These are phyloP conservation scores for Royoungia palumana DNA, from an alignment of 768 basidiomycete genomes.

Conservation along the genomic window DNA sequence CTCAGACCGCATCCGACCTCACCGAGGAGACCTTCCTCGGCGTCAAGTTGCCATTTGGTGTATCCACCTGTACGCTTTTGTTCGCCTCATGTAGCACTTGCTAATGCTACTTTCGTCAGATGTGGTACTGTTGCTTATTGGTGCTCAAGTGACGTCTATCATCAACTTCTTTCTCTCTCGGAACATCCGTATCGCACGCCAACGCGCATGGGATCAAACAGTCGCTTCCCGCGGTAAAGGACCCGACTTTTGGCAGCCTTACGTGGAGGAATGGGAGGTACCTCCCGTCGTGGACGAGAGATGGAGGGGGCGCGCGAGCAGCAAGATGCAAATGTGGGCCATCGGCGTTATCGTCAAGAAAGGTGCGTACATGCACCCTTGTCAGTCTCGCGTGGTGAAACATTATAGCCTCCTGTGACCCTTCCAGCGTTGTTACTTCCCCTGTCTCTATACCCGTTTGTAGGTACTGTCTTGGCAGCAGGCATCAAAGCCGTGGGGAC, in stretches of 20 bases:
- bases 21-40: constrained; percentile 64
- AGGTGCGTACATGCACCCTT: constrained; percentile 15
- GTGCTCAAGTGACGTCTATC: constrained; percentile 70
- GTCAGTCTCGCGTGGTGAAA: no score
- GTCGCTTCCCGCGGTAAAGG: no score
- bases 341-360: constrained; percentile 16
- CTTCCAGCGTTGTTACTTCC: constrained; percentile 55
- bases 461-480: constrained; percentile 60
- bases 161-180: constrained; percentile 79
- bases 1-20: no score
- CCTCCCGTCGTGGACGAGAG: constrained; percentile 44
- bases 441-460: constrained; percentile 63
- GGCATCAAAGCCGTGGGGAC: constrained; percentile 67
- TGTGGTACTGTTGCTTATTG: constrained; percentile 69
- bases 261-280: constrained; percentile 76
- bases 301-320: constrained; percentile 19
- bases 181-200: no score
- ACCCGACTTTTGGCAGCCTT: constrained; percentile 49
- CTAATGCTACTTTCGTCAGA: constrained; percentile 47
- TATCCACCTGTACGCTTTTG: constrained; percentile 59
- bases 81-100: background rate
- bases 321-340: constrained; percentile 15
- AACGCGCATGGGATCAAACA: no score
- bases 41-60: constrained; percentile 57
- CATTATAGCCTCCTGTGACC: no score